phyloP scores from a whole-genome alignment of 306 rosid species.

The Lathyrus sativus region DNA sequence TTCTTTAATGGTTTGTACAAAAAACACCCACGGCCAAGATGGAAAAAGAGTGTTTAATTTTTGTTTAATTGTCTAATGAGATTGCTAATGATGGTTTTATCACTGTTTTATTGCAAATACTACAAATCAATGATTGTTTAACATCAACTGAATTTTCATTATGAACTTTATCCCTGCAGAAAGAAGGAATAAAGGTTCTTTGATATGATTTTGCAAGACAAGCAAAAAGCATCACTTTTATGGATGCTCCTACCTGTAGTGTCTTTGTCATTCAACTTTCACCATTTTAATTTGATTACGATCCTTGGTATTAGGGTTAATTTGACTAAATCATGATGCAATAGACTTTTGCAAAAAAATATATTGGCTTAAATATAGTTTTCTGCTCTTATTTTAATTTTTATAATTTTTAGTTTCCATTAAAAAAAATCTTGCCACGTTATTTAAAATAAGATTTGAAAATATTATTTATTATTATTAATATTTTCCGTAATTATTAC shows the following conservation, averaged over 20 bases:
- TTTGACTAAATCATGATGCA: too few species aligned
- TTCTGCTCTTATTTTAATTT: too few species aligned
- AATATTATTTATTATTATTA: too few species aligned
- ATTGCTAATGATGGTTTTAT: slow-evolving; percentile 35
- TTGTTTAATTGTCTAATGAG: slow-evolving; percentile 31
- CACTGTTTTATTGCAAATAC: slow-evolving; percentile 31
- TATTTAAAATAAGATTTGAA: too few species aligned
- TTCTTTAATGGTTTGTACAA: slow-evolving; percentile 24
- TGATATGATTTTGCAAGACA: slow-evolving; percentile 42
- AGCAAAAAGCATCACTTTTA: slow-evolving; percentile 40
- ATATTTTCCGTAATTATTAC: too few species aligned
- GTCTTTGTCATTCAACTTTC: slow-evolving; percentile 4
- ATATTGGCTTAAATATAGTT: too few species aligned
- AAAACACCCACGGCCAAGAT: not conserved
- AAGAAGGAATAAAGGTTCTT: slow-evolving; percentile 16
- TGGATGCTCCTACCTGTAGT: slow-evolving; percentile 36
- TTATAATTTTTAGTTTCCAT: too few species aligned
- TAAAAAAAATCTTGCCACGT: too few species aligned
- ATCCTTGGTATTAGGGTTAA: too few species aligned
- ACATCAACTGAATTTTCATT: slow-evolving; percentile 15
- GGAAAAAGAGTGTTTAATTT: slow-evolving; percentile 5
- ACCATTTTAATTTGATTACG: too few species aligned
- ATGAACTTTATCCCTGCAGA: slow-evolving; percentile 20
- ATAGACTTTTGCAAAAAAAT: too few species aligned
- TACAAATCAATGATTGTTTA: slow-evolving; percentile 25